These are phyloP conservation scores for Fusarium liriodendri DNA, from an alignment of 2,329 filamentous ascomycete genomes.

Conservation along the genomic window DNA sequence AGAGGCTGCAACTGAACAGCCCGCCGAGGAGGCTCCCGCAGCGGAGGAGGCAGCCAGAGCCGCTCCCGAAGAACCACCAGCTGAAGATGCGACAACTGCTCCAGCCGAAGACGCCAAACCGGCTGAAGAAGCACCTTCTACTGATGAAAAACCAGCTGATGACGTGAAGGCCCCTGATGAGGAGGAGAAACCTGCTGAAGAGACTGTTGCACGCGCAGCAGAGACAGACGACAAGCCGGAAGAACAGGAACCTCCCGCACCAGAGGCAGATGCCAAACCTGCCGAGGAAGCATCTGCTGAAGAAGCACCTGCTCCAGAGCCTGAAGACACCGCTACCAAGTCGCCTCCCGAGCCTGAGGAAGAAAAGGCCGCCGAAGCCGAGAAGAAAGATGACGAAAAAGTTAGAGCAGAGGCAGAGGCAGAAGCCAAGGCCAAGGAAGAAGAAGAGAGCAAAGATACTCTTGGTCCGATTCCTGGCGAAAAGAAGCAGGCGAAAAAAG, in stretches of 20 bases:
- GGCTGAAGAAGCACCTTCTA: constrained; percentile 28
- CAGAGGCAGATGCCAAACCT: constrained; percentile 28
- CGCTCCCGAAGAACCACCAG: constrained; percentile 12
- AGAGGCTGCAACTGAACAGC: not conserved
- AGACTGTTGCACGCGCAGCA: constrained; percentile 4
- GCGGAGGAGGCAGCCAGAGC: constrained; percentile 8
- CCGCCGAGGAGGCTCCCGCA: not conserved
- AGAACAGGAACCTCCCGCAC: constrained; percentile 22
- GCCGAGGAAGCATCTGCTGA: constrained; percentile 24
- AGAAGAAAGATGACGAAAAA: constrained; percentile 29
- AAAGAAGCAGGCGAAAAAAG: constrained; percentile 54
- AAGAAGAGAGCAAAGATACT: constrained; percentile 53
- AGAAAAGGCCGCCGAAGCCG: constrained; percentile 27
- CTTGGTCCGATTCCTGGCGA: constrained; percentile 53
- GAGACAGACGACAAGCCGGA: constrained; percentile 15
- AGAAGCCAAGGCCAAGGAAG: constrained; percentile 40
- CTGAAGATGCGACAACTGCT: constrained; percentile 15
- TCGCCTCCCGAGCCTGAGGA: constrained; percentile 33
- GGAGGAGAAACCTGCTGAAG: constrained; percentile 28
- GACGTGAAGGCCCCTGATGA: constrained; percentile 26
- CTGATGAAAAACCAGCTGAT: constrained; percentile 41
- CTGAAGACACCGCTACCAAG: constrained; percentile 31
- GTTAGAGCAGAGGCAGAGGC: constrained; percentile 9
- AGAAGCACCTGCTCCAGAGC: constrained; percentile 2
- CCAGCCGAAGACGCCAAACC: constrained; percentile 16